Conservation (phyloP, 345 rosid genomes). For the Eucalyptus tenuipes region DNA sequence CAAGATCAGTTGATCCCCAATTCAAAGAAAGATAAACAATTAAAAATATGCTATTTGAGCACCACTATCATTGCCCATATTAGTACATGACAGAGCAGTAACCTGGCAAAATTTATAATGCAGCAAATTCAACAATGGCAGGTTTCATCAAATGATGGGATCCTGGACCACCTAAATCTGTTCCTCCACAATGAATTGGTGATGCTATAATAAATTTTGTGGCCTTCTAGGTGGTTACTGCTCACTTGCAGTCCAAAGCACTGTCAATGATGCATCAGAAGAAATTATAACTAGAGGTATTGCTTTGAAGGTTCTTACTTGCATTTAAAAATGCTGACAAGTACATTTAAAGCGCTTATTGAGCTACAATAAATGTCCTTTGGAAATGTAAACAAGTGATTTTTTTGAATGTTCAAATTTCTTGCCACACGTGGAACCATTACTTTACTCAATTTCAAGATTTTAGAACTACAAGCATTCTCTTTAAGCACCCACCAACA, state of each 20-base stretch:
- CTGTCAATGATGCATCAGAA: not conserved
- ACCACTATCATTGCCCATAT: not conserved
- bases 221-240: not conserved
- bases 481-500: not conserved
- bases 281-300: not conserved
- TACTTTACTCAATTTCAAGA: not conserved
- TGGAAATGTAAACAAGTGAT: not conserved
- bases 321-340: not conserved
- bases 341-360: not conserved
- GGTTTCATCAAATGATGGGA: not conserved
- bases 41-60: not conserved
- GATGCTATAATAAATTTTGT: not conserved
- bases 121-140: not conserved
- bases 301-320: not conserved
- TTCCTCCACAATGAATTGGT: not conserved
- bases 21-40: not conserved
- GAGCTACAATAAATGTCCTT: not conserved
- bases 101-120: not conserved
- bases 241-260: not conserved
- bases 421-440: not conserved
- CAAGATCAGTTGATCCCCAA: not conserved
- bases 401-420: not conserved
- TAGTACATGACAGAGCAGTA: not conserved
- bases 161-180: not conserved
- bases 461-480: not conserved